Evolutionary conservation across 371 early-diverging fungal genomes (phyloP).

Genomic region (Mortierella sp.): DNA sequence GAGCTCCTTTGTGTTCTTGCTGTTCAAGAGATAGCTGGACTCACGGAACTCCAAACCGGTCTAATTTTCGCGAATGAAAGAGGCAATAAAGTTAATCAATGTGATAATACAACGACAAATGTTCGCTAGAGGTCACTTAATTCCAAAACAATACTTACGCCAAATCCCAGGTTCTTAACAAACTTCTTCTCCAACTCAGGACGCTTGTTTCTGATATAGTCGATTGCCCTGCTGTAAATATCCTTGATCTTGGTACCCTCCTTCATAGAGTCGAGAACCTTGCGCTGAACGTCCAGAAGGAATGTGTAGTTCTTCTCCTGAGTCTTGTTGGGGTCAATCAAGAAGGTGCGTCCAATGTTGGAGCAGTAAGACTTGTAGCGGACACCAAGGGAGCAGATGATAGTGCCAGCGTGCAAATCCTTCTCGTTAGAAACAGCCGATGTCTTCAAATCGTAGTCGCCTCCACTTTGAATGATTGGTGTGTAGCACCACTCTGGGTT

Average conservation of each 20-base stretch:
- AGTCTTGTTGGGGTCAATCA: slow-evolving; percentile 91
- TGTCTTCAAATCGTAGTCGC: slow-evolving; percentile 89
- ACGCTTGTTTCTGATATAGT: slow-evolving; percentile 80
- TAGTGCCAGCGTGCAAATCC: slow-evolving; percentile 87
- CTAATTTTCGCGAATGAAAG: slow-evolving; percentile 20
- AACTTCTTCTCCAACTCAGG: slow-evolving; percentile 91
- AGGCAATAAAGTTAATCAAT: neutral
- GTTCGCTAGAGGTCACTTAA: neutral
- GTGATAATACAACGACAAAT: neutral
- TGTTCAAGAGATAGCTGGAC: slow-evolving; percentile 77
- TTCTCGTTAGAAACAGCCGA: slow-evolving; percentile 84
- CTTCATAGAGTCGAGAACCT: slow-evolving; percentile 77
- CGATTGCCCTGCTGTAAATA: slow-evolving; percentile 80
- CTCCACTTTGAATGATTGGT: slow-evolving; percentile 98
- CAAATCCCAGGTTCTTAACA: slow-evolving; percentile 91
- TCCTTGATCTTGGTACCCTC: slow-evolving; percentile 87
- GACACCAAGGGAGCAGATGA: slow-evolving; percentile 93
- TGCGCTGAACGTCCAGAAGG: slow-evolving; percentile 86
- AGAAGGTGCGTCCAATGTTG: slow-evolving; percentile 92
- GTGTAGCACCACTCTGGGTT: slow-evolving; percentile 94
- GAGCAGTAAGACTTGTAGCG: slow-evolving; percentile 96
- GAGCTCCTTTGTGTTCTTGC: slow-evolving; percentile 79
- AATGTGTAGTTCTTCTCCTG: slow-evolving; percentile 96
- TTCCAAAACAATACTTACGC: slow-evolving; percentile 59
- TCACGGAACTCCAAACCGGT: slow-evolving; percentile 98